These are phyloP conservation scores for Chaetomium cochliodes DNA, from an alignment of 495 filamentous ascomycete species.

Conservation along the genomic window DNA sequence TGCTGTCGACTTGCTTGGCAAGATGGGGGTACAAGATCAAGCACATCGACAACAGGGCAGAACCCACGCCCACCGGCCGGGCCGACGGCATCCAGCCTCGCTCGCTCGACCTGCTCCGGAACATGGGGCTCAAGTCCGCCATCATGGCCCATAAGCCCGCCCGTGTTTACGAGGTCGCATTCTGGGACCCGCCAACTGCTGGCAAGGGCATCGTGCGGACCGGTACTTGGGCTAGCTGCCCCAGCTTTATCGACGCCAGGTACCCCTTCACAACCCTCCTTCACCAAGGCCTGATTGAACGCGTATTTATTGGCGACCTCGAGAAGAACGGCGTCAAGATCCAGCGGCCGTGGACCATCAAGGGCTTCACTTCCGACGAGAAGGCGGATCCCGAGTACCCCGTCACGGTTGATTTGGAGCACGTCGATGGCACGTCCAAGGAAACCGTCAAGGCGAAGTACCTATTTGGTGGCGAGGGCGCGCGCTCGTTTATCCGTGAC, in stretches of 20 bases:
- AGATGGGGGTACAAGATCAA: slow-evolving; percentile 69
- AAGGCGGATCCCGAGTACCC: slow-evolving; percentile 58
- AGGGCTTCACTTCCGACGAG: slow-evolving; percentile 61
- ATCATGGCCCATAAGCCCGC: slow-evolving; percentile 74
- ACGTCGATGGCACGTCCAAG: slow-evolving; percentile 66
- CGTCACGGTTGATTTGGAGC: slow-evolving; percentile 67
- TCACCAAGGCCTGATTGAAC: slow-evolving; percentile 74
- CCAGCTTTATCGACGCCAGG: slow-evolving; percentile 68
- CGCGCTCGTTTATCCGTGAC: slow-evolving; percentile 58
- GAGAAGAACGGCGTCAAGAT: slow-evolving; percentile 56
- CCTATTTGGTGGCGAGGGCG: slow-evolving; percentile 60
- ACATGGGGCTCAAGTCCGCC: slow-evolving; percentile 69
- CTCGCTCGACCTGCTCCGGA: slow-evolving; percentile 71
- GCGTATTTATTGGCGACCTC: slow-evolving; percentile 67
- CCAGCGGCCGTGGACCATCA: slow-evolving; percentile 60
- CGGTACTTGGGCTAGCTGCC: slow-evolving; percentile 69
- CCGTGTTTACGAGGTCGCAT: slow-evolving; percentile 72
- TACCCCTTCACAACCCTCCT: slow-evolving; percentile 75
- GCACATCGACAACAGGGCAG: slow-evolving; percentile 68
- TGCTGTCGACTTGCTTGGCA: slow-evolving; percentile 77
- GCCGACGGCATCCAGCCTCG: slow-evolving; percentile 81
- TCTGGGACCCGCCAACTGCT: slow-evolving; percentile 66
- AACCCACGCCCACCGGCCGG: slow-evolving; percentile 67
- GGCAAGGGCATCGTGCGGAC: slow-evolving; percentile 63
- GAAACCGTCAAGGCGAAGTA: slow-evolving; percentile 58